Conservation (phyloP, 2,329 filamentous ascomycete species). For the Cercospora canescens region DNA sequence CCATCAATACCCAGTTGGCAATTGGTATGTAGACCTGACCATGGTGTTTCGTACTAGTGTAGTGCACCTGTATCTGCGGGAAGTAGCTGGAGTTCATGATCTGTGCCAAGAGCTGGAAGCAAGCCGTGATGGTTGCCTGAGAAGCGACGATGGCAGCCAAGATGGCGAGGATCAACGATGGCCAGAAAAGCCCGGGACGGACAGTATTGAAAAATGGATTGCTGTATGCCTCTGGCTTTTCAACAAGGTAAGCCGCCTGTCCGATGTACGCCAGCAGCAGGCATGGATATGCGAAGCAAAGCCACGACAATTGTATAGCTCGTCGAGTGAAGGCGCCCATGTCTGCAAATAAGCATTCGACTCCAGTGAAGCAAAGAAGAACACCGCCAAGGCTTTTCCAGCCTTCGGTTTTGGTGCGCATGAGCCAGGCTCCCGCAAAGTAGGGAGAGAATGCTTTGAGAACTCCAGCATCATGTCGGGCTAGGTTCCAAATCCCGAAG, state of each 20-base stretch:
- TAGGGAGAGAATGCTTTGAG: conserved; percentile 55
- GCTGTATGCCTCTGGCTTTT: conserved; percentile 58
- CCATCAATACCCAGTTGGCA: conserved; percentile 75
- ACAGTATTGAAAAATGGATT: conserved; percentile 75
- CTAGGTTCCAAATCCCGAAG: conserved; percentile 63
- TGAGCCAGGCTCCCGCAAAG: conserved; percentile 61
- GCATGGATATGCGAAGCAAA: conserved; percentile 67
- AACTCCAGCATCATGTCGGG: conserved; percentile 48
- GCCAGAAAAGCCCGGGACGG: conserved; percentile 67
- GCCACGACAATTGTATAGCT: conserved; percentile 73
- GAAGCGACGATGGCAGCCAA: conserved; percentile 70
- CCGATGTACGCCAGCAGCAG: conserved; percentile 67
- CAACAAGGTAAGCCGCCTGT: conserved; percentile 70
- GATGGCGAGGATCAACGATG: conserved; percentile 67
- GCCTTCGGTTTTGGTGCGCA: conserved; percentile 58
- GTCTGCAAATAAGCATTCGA: conserved; percentile 76
- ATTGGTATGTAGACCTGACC: conserved; percentile 75
- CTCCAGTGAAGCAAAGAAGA: conserved; percentile 71
- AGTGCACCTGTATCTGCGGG: conserved; percentile 70
- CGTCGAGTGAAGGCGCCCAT: conserved; percentile 65
- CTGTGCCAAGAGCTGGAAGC: conserved; percentile 65
- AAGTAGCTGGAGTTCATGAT: conserved; percentile 74
- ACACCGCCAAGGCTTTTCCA: conserved; percentile 67
- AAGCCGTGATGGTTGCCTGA: conserved; percentile 73
- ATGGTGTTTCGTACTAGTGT: conserved; percentile 69